Conservation (phyloP, 495 filamentous ascomycete genomes). For the Xylaria castorea region DNA sequence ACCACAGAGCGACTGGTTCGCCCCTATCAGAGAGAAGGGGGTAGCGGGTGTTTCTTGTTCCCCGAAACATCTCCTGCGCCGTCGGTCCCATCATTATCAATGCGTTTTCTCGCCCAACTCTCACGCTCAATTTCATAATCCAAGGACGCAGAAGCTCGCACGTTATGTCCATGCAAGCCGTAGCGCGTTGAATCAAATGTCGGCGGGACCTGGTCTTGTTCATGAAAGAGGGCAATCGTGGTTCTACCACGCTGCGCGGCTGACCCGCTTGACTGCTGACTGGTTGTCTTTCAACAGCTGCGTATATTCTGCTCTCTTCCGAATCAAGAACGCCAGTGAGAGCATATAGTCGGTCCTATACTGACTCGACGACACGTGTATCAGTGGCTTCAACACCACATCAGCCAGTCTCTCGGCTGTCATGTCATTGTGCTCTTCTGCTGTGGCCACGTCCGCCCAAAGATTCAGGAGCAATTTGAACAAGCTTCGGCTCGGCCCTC, state of each 20-base stretch:
- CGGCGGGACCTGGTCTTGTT: background rate
- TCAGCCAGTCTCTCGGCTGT: conserved; percentile 53
- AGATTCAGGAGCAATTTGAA: conserved; percentile 53
- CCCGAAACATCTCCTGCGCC: background rate
- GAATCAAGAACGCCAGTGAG: conserved; percentile 52
- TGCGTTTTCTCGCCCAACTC: background rate
- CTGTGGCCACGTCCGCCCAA: conserved; percentile 51
- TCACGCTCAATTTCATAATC: background rate
- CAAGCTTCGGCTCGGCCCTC: conserved; percentile 44
- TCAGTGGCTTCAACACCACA: conserved; percentile 47
- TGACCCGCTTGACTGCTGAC: conserved; percentile 36
- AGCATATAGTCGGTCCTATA: conserved; percentile 50
- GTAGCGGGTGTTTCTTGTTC: background rate
- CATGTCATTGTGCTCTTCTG: conserved; percentile 49
- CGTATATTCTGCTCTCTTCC: conserved; percentile 52
- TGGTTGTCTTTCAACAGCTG: conserved; percentile 39
- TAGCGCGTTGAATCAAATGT: background rate
- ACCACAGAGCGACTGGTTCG: background rate
- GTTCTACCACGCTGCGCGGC: conserved; percentile 44
- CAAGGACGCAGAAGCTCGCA: background rate
- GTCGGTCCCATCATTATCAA: background rate
- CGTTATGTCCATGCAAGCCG: background rate
- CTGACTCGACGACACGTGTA: conserved; percentile 43
- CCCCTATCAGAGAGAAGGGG: background rate
- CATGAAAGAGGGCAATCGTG: background rate